Evolutionary conservation across 441 rosid species (phyloP), one percentile per base, ranked within the genome.

Genomic region (Rhodomyrtus psidioides): DNA sequence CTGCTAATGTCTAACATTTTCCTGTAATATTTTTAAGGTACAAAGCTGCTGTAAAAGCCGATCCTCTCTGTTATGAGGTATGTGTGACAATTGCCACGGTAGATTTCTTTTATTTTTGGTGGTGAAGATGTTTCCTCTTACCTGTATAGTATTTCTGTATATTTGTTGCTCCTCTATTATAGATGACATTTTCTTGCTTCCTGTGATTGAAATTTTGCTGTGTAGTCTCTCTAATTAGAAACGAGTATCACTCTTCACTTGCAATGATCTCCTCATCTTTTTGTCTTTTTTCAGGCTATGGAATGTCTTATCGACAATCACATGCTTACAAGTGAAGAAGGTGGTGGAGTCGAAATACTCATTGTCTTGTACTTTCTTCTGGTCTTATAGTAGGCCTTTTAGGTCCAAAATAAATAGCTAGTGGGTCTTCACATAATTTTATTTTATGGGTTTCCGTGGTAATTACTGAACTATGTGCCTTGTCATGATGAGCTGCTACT

Each of bases 21-120:
- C 24, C 27, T 86, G 84, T 28, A 60, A 76, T 82, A 54, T 82
- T 54, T 90, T 86, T 81, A 86, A 97, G 99, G 99, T 96, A 95
- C 89, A 95, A 96, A 93, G 98, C 98, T 84, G 98, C 99, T 87
- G 90, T 97, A 85, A 97, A 94, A 91, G 98, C 98, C 82, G 98
- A 97, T 91, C 98, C 99, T 70, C 91, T 96, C 84, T 96, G 99
- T 90, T 95, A 95, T 85, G 99, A 97, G 98, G 99, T 97, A 95
- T 84, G 87, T 84, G 84, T 34, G 57, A 34, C 19, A 42, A 39
- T 30, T 81, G 42, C 53, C 62, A 21, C 85, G 9, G n/a, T 21
- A 70, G 39, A 70, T 70, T 9, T 39, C 51, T 70, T 26, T 70
- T 70, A 5, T 70, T 70, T 70, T 70, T 70, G n/a, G 51, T 70